Conservation (phyloP, 768 basidiomycete genomes). For the Phanerochaete sordida region DNA sequence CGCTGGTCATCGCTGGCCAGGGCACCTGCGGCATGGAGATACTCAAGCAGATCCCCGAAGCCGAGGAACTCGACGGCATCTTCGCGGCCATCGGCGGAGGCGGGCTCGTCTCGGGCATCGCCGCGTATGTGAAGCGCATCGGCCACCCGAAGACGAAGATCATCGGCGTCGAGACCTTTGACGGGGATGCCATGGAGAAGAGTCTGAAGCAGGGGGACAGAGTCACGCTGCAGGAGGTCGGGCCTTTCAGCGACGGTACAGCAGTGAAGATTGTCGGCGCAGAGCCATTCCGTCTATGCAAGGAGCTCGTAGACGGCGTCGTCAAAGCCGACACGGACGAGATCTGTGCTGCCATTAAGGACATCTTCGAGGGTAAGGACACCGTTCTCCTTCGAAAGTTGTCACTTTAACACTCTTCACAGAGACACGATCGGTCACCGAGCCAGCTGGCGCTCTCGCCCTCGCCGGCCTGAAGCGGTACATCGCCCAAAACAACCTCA, state of each 20-base stretch:
- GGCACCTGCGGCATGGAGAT: slow-evolving; percentile 96
- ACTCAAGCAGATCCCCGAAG: slow-evolving; percentile 78
- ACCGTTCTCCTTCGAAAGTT: too few relatives aligned
- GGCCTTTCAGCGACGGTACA: slow-evolving; percentile 96
- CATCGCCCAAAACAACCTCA: slow-evolving; percentile 74
- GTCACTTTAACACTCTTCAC: too few relatives aligned
- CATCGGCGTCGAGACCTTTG: slow-evolving; percentile 89
- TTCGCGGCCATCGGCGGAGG: slow-evolving; percentile 95
- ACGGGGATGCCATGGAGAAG: slow-evolving; percentile 90
- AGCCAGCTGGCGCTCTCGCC: slow-evolving; percentile 92
- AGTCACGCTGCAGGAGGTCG: slow-evolving; percentile 83
- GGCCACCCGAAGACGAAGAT: slow-evolving; percentile 81
- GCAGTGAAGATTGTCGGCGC: slow-evolving; percentile 94
- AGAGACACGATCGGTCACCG: slow-evolving; percentile 96
- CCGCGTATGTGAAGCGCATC: slow-evolving; percentile 89
- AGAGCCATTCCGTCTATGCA: slow-evolving; percentile 92
- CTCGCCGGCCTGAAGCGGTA: slow-evolving; percentile 90
- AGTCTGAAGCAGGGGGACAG: slow-evolving; percentile 81
- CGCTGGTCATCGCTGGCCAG: slow-evolving; percentile 94
- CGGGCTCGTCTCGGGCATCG: slow-evolving; percentile 87
- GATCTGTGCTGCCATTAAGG: slow-evolving; percentile 97
- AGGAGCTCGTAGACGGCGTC: slow-evolving; percentile 76
- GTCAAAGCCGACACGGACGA: slow-evolving; percentile 92
- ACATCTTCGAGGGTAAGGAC: slow-evolving; percentile 95
- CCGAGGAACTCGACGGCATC: slow-evolving; percentile 76